Evolutionary conservation across 2,329 filamentous ascomycete genomes (phyloP), one percentile per base, ranked within the genome.

Genomic region (Diaporthe eres): DNA sequence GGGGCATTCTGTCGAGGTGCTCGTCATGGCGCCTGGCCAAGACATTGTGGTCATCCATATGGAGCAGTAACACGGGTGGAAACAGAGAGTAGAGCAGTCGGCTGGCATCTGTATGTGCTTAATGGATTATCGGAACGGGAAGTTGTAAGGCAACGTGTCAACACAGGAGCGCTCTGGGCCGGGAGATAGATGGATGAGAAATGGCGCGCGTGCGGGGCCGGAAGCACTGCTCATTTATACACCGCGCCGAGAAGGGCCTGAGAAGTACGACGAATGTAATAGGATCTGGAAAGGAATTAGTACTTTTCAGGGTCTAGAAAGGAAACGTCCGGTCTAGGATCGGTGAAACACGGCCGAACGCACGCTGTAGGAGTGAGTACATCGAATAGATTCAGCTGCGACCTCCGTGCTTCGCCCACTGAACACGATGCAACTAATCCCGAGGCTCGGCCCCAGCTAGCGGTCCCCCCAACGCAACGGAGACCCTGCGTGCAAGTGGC

Each of bases 1-100:
- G 47, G n/a, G 49, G 55, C 61, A 58, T 60, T 25, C 47, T 37
- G 13, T 70, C 65, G 47, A 70, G 65, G 49, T 70, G 65, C 65
- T 70, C 65, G 49, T 70, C 65, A 42, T 70, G 49, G 49, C 65
- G 65, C 47, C n/a, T 25, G 34, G 34, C 34, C 49, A 70, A 4
- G 13, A 10, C n/a, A 31, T 22, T 31, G 15, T 53, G 49, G 34
- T 42, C 28, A 22, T 70, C 34, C 65, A 70, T 42, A 8, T 55
- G 1, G n/a, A 19, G 12, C 34, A 53, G 19, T 37, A 13, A 8
- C 8, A 8, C 5, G 9, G 22, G 19, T 25, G 22, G 34, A 12
- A 2, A 8, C 1, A 28, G 22, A 39, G 22, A 31, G 25, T 65
- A 9, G 3, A 10, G 57, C 34, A 34, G 25, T 15, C 28, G 25